Conservation (phyloP, 2,329 filamentous ascomycete species). For the Neofusicoccum ribis region DNA sequence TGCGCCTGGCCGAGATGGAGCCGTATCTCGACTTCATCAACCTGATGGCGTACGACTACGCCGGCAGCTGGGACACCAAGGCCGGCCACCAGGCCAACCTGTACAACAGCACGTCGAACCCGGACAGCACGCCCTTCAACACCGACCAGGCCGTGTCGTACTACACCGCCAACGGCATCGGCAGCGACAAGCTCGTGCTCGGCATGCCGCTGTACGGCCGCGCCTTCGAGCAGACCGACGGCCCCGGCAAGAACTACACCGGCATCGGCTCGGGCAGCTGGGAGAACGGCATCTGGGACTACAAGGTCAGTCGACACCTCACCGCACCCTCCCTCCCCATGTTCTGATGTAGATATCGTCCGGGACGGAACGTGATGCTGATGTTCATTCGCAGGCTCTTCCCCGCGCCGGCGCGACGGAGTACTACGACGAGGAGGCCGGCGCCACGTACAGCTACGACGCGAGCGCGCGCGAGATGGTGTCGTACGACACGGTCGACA, state of each 20-base stretch:
- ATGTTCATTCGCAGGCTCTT: conserved; percentile 50
- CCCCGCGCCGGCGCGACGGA: conserved; percentile 69
- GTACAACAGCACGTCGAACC: conserved; percentile 58
- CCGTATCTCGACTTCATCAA: conserved; percentile 52
- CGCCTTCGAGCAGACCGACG: conserved; percentile 76
- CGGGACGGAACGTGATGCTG: neutral
- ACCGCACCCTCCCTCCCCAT: neutral
- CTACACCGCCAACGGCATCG: conserved; percentile 66
- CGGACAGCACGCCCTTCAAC: conserved; percentile 74
- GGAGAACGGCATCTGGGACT: conserved; percentile 86
- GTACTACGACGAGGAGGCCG: conserved; percentile 60
- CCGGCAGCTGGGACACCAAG: conserved; percentile 74
- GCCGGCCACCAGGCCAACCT: conserved; percentile 83
- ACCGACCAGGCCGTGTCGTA: conserved; percentile 68
- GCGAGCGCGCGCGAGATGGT: conserved; percentile 64
- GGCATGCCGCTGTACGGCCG: conserved; percentile 94
- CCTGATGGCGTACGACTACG: conserved; percentile 56
- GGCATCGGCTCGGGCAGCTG: conserved; percentile 79
- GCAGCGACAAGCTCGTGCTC: conserved; percentile 73
- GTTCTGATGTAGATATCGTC: neutral
- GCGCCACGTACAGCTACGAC: conserved; percentile 79
- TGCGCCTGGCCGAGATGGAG: conserved; percentile 45
- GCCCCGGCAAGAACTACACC: conserved; percentile 66
- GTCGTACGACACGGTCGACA: conserved; percentile 69
- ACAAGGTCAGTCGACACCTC: conserved; percentile 53